Percentiles rank a stretch among this genome's conserved stretches.
Evolutionary conservation across 768 basidiomycete species (phyloP).

Genomic region (Auriscalpium microsporum): DNA sequence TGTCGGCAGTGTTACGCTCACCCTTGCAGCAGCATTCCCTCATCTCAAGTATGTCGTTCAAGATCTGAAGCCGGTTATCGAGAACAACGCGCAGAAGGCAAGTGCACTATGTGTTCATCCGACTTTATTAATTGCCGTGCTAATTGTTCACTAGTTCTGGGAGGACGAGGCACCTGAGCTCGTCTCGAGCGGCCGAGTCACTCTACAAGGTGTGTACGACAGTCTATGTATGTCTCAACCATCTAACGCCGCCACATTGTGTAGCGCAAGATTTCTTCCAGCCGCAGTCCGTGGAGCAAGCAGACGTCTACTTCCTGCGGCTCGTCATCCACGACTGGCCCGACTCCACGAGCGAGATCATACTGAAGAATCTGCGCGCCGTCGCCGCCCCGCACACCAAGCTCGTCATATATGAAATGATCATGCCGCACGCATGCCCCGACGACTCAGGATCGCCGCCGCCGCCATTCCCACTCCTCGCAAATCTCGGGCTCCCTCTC

Average conservation of each 20-base stretch:
- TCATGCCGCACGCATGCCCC: conserved; percentile 13
- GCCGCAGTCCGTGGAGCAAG: conserved; percentile 15
- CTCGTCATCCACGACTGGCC: conserved; percentile 21
- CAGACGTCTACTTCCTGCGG: conserved; percentile 18
- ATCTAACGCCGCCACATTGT: not conserved
- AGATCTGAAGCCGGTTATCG: conserved; percentile 14
- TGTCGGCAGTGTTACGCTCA: conserved; percentile 29
- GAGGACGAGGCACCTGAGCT: not conserved
- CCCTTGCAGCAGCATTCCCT: conserved; percentile 26
- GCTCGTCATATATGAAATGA: conserved; percentile 18
- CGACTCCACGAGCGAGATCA: conserved; percentile 3
- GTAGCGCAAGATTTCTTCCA: conserved; percentile 8
- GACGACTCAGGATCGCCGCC: not conserved
- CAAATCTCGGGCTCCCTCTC: conserved; percentile 1
- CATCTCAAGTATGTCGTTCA: conserved; percentile 30
- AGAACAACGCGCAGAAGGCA: conserved; percentile 1
- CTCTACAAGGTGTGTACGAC: not conserved
- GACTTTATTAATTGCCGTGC: not conserved
- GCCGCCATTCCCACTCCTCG: conserved; percentile 6
- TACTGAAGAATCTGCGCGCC: conserved; percentile 15
- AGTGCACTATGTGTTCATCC: no score
- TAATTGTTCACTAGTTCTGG: conserved; percentile 1
- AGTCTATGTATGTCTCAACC: not conserved
- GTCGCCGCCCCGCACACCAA: conserved; percentile 15
- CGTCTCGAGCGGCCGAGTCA: not conserved